A percentile compares a stretch with the other conserved stretches of the same genome.
Evolutionary conservation across 2,329 filamentous ascomycete species (phyloP).

Genomic region (Fusarium continuum): DNA sequence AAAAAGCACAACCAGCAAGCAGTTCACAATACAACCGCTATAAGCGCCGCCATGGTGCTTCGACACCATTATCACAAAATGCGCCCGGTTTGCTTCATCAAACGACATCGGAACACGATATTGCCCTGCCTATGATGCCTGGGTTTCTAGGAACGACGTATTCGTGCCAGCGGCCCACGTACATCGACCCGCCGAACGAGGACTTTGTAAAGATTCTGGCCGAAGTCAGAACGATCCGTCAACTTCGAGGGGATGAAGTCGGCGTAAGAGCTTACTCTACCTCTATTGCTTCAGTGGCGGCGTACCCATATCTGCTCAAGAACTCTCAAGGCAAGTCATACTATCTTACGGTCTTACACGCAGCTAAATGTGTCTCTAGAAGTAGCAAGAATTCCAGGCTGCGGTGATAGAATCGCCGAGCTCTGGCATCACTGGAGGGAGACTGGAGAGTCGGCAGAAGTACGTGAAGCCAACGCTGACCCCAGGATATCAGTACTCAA

Average conservation of each 20-base stretch:
- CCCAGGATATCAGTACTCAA: conserved; percentile 70
- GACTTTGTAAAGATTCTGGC: conserved; percentile 78
- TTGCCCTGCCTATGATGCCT: conserved; percentile 71
- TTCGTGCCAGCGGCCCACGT: conserved; percentile 83
- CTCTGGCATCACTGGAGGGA: conserved; percentile 79
- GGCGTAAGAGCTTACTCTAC: conserved; percentile 88
- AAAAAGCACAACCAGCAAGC: not conserved
- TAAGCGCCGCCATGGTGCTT: conserved; percentile 11
- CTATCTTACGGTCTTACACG: not conserved
- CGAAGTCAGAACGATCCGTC: conserved; percentile 76
- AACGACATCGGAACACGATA: conserved; percentile 82
- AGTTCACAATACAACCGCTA: conserved; percentile 17
- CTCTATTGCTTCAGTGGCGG: conserved; percentile 82
- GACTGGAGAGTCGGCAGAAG: conserved; percentile 69
- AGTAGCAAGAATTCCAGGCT: conserved; percentile 74
- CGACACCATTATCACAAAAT: conserved; percentile 10
- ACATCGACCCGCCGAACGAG: conserved; percentile 74
- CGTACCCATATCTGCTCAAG: conserved; percentile 71
- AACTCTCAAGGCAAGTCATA: conserved; percentile 52
- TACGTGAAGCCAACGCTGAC: conserved; percentile 70
- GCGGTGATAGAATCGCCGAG: conserved; percentile 79
- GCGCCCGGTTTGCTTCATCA: conserved; percentile 64
- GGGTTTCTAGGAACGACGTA: conserved; percentile 70
- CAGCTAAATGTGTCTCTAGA: conserved; percentile 47
- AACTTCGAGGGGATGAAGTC: conserved; percentile 77